phyloP scores from a whole-genome alignment of 1,284 basidiomycete species.

The Sporisorium reilianum region DNA sequence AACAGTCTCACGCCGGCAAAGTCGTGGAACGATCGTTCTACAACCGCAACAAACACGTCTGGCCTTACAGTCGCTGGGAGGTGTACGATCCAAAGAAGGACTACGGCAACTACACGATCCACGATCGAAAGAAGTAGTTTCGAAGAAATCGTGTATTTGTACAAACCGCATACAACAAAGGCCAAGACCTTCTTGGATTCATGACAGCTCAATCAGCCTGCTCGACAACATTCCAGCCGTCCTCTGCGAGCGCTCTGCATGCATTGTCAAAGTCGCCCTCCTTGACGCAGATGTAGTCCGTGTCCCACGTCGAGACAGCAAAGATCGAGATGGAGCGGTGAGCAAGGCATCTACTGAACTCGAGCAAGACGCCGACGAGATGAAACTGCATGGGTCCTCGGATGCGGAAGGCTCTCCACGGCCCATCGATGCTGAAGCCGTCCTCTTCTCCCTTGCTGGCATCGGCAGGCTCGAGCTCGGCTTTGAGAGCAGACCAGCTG shows the following conservation, averaged over 20 bases:
- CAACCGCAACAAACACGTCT: slow-evolving; percentile 95
- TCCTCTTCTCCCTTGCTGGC: slow-evolving; percentile 10
- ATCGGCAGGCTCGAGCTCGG: slow-evolving; percentile 4
- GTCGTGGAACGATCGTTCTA: slow-evolving; percentile 96
- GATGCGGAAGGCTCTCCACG: slow-evolving; percentile 42
- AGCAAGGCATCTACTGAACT: slow-evolving; percentile 43
- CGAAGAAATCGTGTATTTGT: slow-evolving; percentile 2
- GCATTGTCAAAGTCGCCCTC: slow-evolving; percentile 15
- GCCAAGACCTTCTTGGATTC: too few relatives aligned
- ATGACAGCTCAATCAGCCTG: slow-evolving; percentile 9
- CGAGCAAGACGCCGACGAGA: slow-evolving; percentile 39
- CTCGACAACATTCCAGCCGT: slow-evolving; percentile 41
- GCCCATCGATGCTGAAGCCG: slow-evolving; percentile 26
- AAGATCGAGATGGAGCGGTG: slow-evolving; percentile 37
- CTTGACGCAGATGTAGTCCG: slow-evolving; percentile 50
- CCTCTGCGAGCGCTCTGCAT: slow-evolving; percentile 21
- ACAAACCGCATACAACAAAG: slow-evolving; percentile 2
- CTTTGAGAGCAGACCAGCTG: slow-evolving; percentile 6
- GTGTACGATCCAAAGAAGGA: slow-evolving; percentile 61
- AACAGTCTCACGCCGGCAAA: slow-evolving; percentile 91
- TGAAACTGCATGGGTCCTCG: slow-evolving; percentile 48
- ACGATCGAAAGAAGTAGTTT: slow-evolving; percentile 46
- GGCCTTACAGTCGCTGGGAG: slow-evolving; percentile 78
- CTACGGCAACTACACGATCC: slow-evolving; percentile 61
- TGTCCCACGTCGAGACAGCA: slow-evolving; percentile 48